These are phyloP conservation scores for Pestalotiopsis sp. DNA, from an alignment of 2,329 filamentous ascomycete species.

Conservation along the genomic window DNA sequence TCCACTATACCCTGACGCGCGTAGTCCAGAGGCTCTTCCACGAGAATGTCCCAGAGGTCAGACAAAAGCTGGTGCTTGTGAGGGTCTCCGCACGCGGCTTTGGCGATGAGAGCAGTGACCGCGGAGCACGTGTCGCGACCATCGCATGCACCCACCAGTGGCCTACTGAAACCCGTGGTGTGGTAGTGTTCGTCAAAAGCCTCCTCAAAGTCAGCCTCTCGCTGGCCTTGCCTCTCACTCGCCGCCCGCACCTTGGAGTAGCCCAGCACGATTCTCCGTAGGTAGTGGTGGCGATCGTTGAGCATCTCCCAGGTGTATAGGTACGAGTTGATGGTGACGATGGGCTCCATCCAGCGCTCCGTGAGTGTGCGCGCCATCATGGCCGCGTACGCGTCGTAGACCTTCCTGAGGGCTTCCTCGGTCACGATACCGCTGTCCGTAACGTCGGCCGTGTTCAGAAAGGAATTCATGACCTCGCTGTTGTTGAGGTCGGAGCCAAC, in stretches of 20 bases:
- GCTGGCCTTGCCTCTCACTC: constrained; percentile 14
- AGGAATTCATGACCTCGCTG: constrained; percentile 23
- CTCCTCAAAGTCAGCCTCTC: constrained; percentile 28
- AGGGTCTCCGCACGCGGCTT: background rate
- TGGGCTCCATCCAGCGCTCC: constrained; percentile 27
- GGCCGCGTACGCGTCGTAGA: constrained; percentile 29
- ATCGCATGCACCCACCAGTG: constrained; percentile 20
- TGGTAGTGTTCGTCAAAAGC: constrained; percentile 25
- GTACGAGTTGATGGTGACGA: constrained; percentile 22
- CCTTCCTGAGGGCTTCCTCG: constrained; percentile 25
- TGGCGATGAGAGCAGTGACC: background rate
- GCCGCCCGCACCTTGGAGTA: background rate
- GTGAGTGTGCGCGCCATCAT: constrained; percentile 25
- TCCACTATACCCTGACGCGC: background rate
- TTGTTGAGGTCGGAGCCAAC: constrained; percentile 15
- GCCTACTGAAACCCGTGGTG: constrained; percentile 26
- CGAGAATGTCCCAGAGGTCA: background rate
- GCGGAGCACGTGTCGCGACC: background rate
- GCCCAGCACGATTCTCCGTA: background rate
- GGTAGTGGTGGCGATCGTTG: constrained; percentile 22
- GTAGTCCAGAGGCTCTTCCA: background rate
- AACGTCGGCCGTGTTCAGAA: constrained; percentile 28
- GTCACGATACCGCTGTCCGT: constrained; percentile 23
- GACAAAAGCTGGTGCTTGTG: background rate
- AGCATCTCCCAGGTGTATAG: constrained; percentile 30